phyloP scores from a whole-genome alignment of 148 eudicot species.

The Fagopyrum esculentum region DNA sequence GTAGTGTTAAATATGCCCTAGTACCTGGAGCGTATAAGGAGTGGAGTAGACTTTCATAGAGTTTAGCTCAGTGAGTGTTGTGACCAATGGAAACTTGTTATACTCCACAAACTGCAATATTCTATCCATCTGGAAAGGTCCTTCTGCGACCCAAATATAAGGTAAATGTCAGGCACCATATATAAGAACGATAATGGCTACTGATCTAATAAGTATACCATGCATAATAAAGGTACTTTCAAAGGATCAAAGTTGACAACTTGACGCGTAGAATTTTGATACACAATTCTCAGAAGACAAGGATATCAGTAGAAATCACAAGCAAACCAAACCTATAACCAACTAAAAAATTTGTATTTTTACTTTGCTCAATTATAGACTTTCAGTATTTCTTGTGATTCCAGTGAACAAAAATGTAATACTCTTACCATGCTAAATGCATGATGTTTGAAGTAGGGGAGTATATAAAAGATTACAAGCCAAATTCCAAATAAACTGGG shows the following conservation, averaged over 20 bases:
- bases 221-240: neutral
- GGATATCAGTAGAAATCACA: neutral
- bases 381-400: neutral
- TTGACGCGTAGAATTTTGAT: neutral
- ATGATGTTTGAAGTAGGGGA: neutral
- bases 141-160: constrained; percentile 50
- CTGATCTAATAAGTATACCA: neutral
- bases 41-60: constrained; percentile 73
- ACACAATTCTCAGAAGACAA: neutral
- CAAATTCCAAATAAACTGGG: neutral
- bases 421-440: neutral
- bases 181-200: neutral
- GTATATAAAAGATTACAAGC: too few species aligned
- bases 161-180: neutral
- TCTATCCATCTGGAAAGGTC: constrained; percentile 40
- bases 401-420: neutral
- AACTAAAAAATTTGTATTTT: neutral
- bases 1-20: constrained; percentile 8
- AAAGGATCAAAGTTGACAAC: neutral
- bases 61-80: constrained; percentile 68
- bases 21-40: constrained; percentile 64
- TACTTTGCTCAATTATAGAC: neutral
- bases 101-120: constrained; percentile 66
- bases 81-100: constrained; percentile 89
- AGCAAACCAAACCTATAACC: neutral